phyloP scores from a whole-genome alignment of 1,284 basidiomycete genomes.

The Rhizoctonia solani region DNA sequence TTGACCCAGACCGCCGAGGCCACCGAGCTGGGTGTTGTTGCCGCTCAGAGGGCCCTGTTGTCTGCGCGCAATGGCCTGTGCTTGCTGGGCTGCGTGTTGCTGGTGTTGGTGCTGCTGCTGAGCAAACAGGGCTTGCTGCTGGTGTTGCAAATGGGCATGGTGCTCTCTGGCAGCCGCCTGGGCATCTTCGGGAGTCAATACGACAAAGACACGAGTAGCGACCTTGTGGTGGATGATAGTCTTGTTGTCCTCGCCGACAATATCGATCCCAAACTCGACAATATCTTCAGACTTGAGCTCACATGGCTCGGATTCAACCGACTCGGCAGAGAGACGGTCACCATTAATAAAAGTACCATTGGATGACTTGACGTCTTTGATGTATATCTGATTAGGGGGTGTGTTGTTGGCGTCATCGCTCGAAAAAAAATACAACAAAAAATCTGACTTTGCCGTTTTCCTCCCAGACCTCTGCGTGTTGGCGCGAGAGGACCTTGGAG shows the following conservation, averaged over 20 bases:
- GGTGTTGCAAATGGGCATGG: conserved; percentile 38
- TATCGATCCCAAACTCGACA: conserved; percentile 98
- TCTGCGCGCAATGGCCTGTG: conserved; percentile 29
- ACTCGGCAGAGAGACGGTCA: conserved; percentile 87
- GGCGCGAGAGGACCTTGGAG: conserved; percentile 92
- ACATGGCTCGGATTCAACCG: conserved; percentile 89
- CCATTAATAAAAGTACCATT: conserved; percentile 99
- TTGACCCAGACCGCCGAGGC: conserved; percentile 76
- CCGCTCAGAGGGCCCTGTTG: conserved; percentile 48
- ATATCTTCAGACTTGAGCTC: conserved; percentile 96
- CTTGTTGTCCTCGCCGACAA: conserved; percentile 97
- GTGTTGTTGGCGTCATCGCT: conserved; percentile 22
- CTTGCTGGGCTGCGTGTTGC: conserved; percentile 36
- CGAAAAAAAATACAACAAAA: neutral
- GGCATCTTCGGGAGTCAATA: conserved; percentile 42
- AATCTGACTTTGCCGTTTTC: conserved; percentile 78
- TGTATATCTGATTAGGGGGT: conserved; percentile 73
- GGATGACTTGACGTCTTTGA: conserved; percentile 97
- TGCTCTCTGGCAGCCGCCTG: conserved; percentile 40
- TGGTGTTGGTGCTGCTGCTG: conserved; percentile 32
- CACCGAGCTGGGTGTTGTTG: conserved; percentile 57
- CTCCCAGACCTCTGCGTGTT: conserved; percentile 99
- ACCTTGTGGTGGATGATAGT: conserved; percentile 99
- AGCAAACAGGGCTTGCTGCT: conserved; percentile 39
- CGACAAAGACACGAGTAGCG: conserved; percentile 70